These are phyloP conservation scores for Pinus taeda DNA, from an alignment of 75 land plant genomes.

Conservation along the genomic window DNA sequence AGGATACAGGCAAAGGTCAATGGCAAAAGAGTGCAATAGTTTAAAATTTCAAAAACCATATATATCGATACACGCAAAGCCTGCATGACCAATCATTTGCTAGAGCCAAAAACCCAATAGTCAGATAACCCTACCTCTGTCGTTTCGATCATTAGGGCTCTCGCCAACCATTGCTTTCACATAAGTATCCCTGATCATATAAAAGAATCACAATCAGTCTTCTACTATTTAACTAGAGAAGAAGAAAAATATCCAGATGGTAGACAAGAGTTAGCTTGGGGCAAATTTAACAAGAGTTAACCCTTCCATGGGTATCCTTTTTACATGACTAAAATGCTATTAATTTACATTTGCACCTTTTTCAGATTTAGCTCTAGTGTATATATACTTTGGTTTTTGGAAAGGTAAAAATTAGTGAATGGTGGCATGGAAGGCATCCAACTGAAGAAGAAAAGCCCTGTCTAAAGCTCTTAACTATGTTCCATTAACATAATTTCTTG, in stretches of 20 bases:
- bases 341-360: background rate
- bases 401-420: background rate
- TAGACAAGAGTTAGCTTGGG: background rate
- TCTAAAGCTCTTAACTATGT: background rate
- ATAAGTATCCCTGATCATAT: conserved; percentile 74
- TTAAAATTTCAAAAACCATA: background rate
- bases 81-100: background rate
- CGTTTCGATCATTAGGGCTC: conserved; percentile 96
- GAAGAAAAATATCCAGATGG: background rate
- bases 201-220: conserved; percentile 3
- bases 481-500: background rate
- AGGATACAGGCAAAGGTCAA: background rate
- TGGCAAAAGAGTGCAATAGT: background rate
- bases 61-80: background rate
- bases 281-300: background rate
- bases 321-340: background rate
- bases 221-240: background rate
- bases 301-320: background rate
- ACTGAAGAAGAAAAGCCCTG: background rate
- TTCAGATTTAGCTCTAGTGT: background rate
- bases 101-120: conserved; percentile 7
- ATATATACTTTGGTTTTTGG: background rate
- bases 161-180: conserved; percentile 75
- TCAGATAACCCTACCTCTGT: conserved; percentile 57
- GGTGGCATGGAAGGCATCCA: background rate